Percentiles rank a stretch among this genome's conserved stretches.
Conservation (phyloP, 2,329 filamentous ascomycete genomes). For the Shiraia sp. region DNA sequence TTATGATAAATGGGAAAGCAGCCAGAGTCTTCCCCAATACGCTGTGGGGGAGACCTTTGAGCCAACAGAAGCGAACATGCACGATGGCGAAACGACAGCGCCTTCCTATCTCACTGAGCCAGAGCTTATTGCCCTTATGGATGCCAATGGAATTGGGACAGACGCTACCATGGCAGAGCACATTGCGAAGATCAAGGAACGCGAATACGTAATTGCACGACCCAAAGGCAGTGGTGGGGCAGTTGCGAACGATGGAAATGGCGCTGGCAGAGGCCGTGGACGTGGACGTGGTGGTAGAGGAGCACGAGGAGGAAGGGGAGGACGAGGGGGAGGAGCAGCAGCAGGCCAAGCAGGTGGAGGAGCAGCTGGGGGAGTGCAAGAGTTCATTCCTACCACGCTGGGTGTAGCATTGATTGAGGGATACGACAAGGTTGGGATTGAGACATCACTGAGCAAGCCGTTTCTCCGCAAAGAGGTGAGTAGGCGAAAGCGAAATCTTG, state of each 20-base stretch:
- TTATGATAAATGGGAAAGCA: slow-evolving; percentile 96
- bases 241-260: slow-evolving; percentile 46
- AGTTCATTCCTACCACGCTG: slow-evolving; percentile 90
- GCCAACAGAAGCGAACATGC: slow-evolving; percentile 85
- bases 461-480: slow-evolving; percentile 84
- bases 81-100: slow-evolving; percentile 84
- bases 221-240: slow-evolving; percentile 47
- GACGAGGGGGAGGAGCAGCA: slow-evolving; percentile 29
- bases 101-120: slow-evolving; percentile 92
- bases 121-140: slow-evolving; percentile 94
- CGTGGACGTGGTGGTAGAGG: slow-evolving; percentile 33
- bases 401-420: slow-evolving; percentile 91
- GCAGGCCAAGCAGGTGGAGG: slow-evolving; percentile 45
- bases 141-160: slow-evolving; percentile 96
- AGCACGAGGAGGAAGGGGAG: slow-evolving; percentile 51
- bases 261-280: slow-evolving; percentile 49
- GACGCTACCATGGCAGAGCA: slow-evolving; percentile 99
- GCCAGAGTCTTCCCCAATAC: slow-evolving; percentile 78
- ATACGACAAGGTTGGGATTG: slow-evolving; percentile 91
- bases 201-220: slow-evolving; percentile 79
- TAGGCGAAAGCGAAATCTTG: slow-evolving; percentile 3
- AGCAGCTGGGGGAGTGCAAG: slow-evolving; percentile 63
- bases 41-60: slow-evolving; percentile 79
- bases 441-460: slow-evolving; percentile 90
- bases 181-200: slow-evolving; percentile 90